Conservation (phyloP, 768 basidiomycete species). For the Sutorius australiensis region DNA sequence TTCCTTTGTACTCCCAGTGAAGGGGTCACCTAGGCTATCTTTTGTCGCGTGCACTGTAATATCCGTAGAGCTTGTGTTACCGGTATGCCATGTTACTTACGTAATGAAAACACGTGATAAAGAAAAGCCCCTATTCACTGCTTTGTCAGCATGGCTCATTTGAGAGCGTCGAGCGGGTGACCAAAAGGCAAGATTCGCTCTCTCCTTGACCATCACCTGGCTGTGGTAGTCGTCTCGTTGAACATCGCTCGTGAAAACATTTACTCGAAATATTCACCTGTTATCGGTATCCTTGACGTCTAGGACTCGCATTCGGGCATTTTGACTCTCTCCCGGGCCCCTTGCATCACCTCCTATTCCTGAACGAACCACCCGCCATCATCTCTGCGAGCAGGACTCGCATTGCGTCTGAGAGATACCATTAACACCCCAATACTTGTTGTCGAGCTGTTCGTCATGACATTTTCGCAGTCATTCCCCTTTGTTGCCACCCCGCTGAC, state of each 20-base stretch:
- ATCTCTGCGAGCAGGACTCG: too few relatives aligned
- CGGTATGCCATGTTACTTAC: too few relatives aligned
- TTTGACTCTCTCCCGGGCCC: neutral
- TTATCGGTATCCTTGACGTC: slow-evolving; percentile 18
- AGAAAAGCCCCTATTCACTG: neutral
- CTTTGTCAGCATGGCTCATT: slow-evolving; percentile 26
- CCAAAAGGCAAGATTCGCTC: slow-evolving; percentile 1
- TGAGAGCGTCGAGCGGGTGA: slow-evolving; percentile 9
- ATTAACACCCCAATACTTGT: slow-evolving; percentile 3
- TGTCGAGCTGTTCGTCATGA: slow-evolving; percentile 40
- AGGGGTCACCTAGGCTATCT: too few relatives aligned
- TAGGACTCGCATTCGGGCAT: slow-evolving; percentile 22
- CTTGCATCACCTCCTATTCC: too few relatives aligned
- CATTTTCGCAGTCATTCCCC: slow-evolving; percentile 77
- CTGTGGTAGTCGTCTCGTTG: slow-evolving; percentile 17
- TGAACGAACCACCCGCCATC: too few relatives aligned
- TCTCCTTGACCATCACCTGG: slow-evolving; percentile 23
- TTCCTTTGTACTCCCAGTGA: too few relatives aligned
- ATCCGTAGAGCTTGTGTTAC: too few relatives aligned
- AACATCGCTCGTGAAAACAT: slow-evolving; percentile 4
- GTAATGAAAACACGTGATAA: neutral
- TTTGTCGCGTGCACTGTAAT: too few relatives aligned
- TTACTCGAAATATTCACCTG: slow-evolving; percentile 1
- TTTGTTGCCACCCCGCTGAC: slow-evolving; percentile 55
- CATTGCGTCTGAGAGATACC: too few relatives aligned